Conservation (phyloP, 2,329 filamentous ascomycete species). For the Penicillium aurantiogriseum region DNA sequence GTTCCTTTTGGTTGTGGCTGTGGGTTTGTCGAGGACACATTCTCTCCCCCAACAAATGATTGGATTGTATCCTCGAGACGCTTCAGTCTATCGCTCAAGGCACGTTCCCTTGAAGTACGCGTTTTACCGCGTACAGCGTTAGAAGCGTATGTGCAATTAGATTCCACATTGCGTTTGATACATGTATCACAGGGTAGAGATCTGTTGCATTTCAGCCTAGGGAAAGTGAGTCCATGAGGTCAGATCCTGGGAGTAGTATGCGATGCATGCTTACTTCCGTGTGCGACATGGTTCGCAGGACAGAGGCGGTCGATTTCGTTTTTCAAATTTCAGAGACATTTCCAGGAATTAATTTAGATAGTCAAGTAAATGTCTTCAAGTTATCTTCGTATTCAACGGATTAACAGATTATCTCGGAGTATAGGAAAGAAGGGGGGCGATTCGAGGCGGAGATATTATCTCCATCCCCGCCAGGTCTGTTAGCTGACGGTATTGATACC, state of each 20-base stretch:
- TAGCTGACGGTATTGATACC: not conserved
- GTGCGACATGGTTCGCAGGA: conserved; percentile 13
- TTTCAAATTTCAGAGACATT: conserved; percentile 8
- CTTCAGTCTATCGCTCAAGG: conserved; percentile 8
- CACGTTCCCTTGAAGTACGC: not conserved
- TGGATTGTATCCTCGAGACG: conserved; percentile 11
- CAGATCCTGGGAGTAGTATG: not conserved
- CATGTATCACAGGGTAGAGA: conserved; percentile 10
- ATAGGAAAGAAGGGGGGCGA: not conserved
- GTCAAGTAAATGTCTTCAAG: not conserved
- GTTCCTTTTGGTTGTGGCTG: not conserved
- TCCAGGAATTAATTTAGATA: not conserved
- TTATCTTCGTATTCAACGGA: not conserved
- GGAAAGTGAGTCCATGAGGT: not conserved
- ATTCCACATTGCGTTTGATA: conserved; percentile 2
- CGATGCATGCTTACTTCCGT: conserved; percentile 9
- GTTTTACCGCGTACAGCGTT: conserved; percentile 9
- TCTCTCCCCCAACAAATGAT: not conserved
- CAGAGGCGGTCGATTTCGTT: conserved; percentile 11
- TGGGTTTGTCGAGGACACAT: not conserved
- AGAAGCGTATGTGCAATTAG: conserved; percentile 1
- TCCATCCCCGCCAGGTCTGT: not conserved
- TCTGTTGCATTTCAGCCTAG: conserved; percentile 10
- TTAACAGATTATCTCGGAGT: not conserved
- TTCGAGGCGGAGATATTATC: conserved; percentile 7